Percentiles rank a stretch among this genome's conserved stretches.
These are phyloP conservation scores for Craspedostauros australis DNA, from an alignment of 108 stramenopile species.

Conservation along the genomic window DNA sequence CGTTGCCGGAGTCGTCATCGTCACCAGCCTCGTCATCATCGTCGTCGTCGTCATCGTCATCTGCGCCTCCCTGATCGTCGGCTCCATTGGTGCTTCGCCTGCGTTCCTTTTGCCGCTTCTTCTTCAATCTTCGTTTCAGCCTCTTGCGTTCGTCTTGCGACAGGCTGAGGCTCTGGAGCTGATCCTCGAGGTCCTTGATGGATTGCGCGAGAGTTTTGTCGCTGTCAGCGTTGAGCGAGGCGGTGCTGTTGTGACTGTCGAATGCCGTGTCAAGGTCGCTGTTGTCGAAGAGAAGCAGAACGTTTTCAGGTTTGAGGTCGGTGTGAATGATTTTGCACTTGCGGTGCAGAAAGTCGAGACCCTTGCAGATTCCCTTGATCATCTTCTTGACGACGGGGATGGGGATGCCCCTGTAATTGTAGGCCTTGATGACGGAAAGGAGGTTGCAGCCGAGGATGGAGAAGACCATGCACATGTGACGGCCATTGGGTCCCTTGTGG, in stretches of 20 bases:
- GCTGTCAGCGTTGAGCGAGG: not conserved
- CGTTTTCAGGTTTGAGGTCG: slow-evolving; percentile 97
- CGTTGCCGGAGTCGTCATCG: slow-evolving; percentile 13
- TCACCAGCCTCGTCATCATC: slow-evolving; percentile 29
- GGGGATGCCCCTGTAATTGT: slow-evolving; percentile 91
- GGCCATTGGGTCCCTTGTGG: slow-evolving; percentile 92
- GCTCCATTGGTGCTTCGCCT: slow-evolving; percentile 32
- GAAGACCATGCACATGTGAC: slow-evolving; percentile 98
- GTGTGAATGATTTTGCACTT: slow-evolving; percentile 97
- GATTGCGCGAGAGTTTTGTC: slow-evolving; percentile 24
- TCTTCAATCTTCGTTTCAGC: slow-evolving; percentile 66
- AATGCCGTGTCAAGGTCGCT: slow-evolving; percentile 20
- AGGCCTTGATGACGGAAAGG: slow-evolving; percentile 92
- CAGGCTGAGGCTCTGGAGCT: slow-evolving; percentile 41
- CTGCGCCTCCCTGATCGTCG: slow-evolving; percentile 35
- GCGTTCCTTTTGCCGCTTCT: slow-evolving; percentile 67
- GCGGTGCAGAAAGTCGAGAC: slow-evolving; percentile 92
- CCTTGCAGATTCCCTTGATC: slow-evolving; percentile 83
- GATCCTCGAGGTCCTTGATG: slow-evolving; percentile 55
- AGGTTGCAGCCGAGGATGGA: slow-evolving; percentile 95
- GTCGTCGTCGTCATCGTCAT: slow-evolving; percentile 35
- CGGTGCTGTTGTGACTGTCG: slow-evolving; percentile 17
- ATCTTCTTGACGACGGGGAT: slow-evolving; percentile 87
- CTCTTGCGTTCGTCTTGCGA: slow-evolving; percentile 54
- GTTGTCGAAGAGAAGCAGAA: slow-evolving; percentile 74